Percentiles rank a stretch among this genome's conserved stretches.
phyloP scores from a whole-genome alignment of 306 rosid species.

The Castanopsis chinensis region DNA sequence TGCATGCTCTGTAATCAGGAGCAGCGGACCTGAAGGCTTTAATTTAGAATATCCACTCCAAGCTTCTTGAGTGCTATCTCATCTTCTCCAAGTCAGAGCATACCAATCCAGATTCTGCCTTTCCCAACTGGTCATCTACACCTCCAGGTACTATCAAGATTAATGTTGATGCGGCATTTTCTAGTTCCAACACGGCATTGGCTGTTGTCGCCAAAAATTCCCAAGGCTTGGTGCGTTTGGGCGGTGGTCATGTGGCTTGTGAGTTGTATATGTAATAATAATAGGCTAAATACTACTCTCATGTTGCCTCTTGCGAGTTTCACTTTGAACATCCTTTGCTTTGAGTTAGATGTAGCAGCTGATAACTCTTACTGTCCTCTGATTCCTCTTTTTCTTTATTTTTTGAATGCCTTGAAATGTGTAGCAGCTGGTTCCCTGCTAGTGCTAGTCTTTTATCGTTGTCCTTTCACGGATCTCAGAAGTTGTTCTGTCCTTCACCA shows the following conservation, averaged over 20 bases:
- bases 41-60: no score
- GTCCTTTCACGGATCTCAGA: neutral
- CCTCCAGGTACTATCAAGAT: no score
- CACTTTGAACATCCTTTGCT: neutral
- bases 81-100: no score
- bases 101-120: no score
- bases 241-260: neutral
- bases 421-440: neutral
- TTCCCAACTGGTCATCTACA: no score
- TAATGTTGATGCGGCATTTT: no score
- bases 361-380: neutral
- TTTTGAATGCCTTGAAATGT: neutral
- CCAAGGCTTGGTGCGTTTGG: no score
- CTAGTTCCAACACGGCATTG: no score
- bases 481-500: neutral
- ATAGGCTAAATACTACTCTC: neutral
- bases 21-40: no score
- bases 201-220: no score
- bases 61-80: no score
- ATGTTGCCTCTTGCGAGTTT: neutral
- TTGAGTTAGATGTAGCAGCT: neutral
- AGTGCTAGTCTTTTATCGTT: neutral
- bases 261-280: neutral
- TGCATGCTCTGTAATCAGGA: no score
- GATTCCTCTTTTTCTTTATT: neutral